phyloP scores from a whole-genome alignment of 78 protist genomes.

The Pigoraptor vietnamica region DNA sequence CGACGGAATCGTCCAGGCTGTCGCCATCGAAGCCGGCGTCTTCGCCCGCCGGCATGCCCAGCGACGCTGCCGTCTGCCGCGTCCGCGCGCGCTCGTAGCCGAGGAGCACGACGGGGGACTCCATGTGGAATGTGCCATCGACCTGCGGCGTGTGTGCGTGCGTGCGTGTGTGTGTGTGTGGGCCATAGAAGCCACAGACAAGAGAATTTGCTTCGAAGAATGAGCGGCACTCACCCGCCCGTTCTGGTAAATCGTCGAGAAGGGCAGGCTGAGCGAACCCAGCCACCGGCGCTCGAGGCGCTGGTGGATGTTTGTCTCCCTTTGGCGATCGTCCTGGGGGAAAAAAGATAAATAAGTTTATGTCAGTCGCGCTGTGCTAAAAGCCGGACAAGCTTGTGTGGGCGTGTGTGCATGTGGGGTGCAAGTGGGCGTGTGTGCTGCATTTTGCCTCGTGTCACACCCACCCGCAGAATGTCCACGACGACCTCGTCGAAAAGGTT shows the following conservation, averaged over 20 bases:
- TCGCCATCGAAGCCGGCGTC: not conserved
- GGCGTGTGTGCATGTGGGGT: no score
- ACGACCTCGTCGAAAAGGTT: slow-evolving; percentile 1
- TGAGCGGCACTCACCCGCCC: not conserved
- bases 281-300: slow-evolving; percentile 6
- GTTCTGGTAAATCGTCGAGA: slow-evolving; percentile 7
- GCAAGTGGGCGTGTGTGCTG: no score
- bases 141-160: not conserved
- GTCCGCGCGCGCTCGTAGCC: not conserved
- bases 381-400: no score
- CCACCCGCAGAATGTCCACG: no score
- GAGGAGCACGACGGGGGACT: not conserved
- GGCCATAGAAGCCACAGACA: no score
- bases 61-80: not conserved
- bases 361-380: no score
- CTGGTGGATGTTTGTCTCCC: not conserved
- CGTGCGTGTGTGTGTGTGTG: not conserved
- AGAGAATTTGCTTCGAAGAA: no score
- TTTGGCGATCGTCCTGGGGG: not conserved
- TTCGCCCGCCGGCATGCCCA: not conserved
- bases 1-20: not conserved
- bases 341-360: not conserved
- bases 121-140: slow-evolving; percentile 5
- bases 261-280: not conserved
- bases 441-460: no score